phyloP scores from a whole-genome alignment of 139 green algal genomes.

The Mychonastes homosphaera region DNA sequence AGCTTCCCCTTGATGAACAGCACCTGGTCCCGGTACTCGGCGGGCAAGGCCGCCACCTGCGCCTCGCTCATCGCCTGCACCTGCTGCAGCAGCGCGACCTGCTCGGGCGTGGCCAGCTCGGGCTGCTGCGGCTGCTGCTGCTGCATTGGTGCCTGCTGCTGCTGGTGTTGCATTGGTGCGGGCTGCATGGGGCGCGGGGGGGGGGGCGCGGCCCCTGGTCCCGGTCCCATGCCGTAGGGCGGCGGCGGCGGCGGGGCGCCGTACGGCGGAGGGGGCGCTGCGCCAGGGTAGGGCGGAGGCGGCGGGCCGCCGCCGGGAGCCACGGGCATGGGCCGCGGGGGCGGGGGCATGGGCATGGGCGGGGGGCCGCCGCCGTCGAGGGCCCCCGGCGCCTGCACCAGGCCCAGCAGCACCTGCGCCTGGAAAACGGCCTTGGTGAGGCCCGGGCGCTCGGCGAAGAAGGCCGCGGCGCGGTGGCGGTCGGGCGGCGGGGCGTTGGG shows the following conservation, averaged over 20 bases:
- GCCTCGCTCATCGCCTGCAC: slow-evolving; percentile 73
- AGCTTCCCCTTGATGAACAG: slow-evolving; percentile 63
- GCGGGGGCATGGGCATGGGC: slow-evolving; percentile 7
- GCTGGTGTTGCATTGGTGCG: slow-evolving; percentile 11
- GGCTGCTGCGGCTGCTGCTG: slow-evolving; percentile 22
- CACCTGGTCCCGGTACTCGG: slow-evolving; percentile 74
- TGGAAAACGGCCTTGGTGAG: slow-evolving; percentile 86
- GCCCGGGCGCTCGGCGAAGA: slow-evolving; percentile 17
- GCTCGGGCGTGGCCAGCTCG: slow-evolving; percentile 8
- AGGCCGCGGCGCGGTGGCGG: slow-evolving; percentile 2
- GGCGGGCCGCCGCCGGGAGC: background rate
- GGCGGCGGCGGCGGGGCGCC: slow-evolving; percentile 7
- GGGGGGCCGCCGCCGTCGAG: background rate
- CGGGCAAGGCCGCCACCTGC: slow-evolving; percentile 75
- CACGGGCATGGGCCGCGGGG: background rate
- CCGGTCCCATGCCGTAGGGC: background rate
- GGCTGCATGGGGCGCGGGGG: slow-evolving; percentile 3
- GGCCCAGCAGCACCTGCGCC: slow-evolving; percentile 77
- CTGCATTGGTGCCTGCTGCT: slow-evolving; percentile 20
- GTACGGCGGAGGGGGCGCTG: slow-evolving; percentile 9
- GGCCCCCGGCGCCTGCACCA: slow-evolving; percentile 37
- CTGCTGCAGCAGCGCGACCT: slow-evolving; percentile 61
- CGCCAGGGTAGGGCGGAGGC: background rate
- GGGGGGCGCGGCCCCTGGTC: background rate
- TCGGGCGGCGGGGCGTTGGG: background rate